Evolutionary conservation across 768 basidiomycete genomes (phyloP).

Genomic region (Vishniacozyma victoriae): DNA sequence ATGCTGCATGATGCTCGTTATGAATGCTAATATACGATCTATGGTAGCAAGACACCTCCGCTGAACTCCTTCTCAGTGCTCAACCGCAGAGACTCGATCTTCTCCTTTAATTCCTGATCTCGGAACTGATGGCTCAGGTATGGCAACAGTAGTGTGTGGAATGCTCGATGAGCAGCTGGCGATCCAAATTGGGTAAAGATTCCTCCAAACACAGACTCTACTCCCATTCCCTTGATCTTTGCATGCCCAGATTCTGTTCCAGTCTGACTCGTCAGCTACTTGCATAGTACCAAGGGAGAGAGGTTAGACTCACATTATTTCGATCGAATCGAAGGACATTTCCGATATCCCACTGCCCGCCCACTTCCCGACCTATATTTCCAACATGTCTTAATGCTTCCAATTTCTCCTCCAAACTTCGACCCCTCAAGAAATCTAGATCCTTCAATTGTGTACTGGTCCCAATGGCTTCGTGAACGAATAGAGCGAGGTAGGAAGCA

Average conservation of each 20-base stretch:
- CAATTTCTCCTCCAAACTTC: constrained; percentile 27
- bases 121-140: constrained; percentile 28
- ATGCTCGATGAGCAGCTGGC: constrained; percentile 43
- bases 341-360: constrained; percentile 29
- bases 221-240: constrained; percentile 28
- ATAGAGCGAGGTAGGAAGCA: constrained; percentile 33
- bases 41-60: constrained; percentile 3
- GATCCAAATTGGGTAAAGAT: constrained; percentile 32
- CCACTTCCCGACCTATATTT: constrained; percentile 41
- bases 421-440: constrained; percentile 24
- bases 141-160: constrained; percentile 40
- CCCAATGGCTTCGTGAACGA: constrained; percentile 31
- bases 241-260: constrained; percentile 10
- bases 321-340: constrained; percentile 33
- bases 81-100: constrained; percentile 11
- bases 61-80: constrained; percentile 15
- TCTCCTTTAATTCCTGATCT: constrained; percentile 29
- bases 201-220: constrained; percentile 37
- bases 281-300: neutral
- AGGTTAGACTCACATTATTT: constrained; percentile 24
- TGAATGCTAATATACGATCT: too few relatives aligned
- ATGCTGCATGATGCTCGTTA: too few relatives aligned
- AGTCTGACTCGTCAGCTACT: constrained; percentile 9
- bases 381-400: constrained; percentile 31
- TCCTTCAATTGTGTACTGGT: neutral